phyloP scores from a whole-genome alignment of 768 basidiomycete genomes.

The Postia placenta region DNA sequence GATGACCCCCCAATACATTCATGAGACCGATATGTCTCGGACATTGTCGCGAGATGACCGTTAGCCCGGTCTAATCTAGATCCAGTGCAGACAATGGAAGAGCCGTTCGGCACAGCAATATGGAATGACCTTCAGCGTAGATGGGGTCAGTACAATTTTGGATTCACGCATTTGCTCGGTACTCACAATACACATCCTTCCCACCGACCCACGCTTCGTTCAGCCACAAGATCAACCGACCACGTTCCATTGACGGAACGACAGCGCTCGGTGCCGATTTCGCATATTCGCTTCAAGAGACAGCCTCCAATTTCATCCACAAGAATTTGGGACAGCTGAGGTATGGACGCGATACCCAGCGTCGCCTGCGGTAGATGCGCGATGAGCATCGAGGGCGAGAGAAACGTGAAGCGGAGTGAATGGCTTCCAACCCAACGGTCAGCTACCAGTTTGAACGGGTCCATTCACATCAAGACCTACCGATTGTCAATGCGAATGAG shows the following conservation, averaged over 20 bases:
- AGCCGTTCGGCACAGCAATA: constrained; percentile 45
- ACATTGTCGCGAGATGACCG: neutral
- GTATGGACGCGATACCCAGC: constrained; percentile 63
- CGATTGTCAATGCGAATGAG: constrained; percentile 63
- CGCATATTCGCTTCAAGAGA: constrained; percentile 63
- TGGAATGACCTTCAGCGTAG: constrained; percentile 61
- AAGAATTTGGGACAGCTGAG: constrained; percentile 70
- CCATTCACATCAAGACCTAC: constrained; percentile 27
- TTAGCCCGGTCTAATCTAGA: constrained; percentile 38
- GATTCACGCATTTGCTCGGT: neutral
- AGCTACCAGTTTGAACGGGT: neutral
- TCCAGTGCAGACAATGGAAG: constrained; percentile 51
- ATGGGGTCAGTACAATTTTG: neutral
- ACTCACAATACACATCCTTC: constrained; percentile 73
- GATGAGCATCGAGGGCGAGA: constrained; percentile 69
- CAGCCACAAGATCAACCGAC: constrained; percentile 71
- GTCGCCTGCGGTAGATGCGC: constrained; percentile 81
- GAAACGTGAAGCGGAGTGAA: constrained; percentile 68
- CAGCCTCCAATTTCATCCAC: constrained; percentile 73
- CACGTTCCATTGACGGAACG: constrained; percentile 52
- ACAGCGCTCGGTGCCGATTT: constrained; percentile 52
- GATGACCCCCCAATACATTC: constrained; percentile 18
- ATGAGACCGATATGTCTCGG: constrained; percentile 19
- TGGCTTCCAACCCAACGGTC: too few species aligned
- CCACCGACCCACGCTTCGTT: constrained; percentile 66